Evolutionary conservation across 371 early-diverging fungal genomes (phyloP).

Genomic region (Synchytrium microbalum): DNA sequence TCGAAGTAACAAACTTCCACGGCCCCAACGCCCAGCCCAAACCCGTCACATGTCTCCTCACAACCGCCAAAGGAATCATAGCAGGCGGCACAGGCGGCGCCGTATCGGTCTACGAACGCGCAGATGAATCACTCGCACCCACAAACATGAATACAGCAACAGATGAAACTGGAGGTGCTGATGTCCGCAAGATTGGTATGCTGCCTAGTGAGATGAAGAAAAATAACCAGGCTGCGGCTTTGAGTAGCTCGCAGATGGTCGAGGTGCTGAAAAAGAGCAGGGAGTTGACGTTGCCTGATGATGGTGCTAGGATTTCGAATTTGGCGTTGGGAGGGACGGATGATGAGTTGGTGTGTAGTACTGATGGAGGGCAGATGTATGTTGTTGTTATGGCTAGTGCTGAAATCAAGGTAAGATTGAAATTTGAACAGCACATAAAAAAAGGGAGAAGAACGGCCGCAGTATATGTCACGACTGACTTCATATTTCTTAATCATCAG

Average conservation of each 20-base stretch:
- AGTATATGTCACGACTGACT: background rate
- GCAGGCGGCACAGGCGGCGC: slow-evolving; percentile 26
- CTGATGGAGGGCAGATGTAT: slow-evolving; percentile 34
- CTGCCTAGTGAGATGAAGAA: background rate
- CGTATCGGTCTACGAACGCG: slow-evolving; percentile 27
- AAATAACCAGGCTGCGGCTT: background rate
- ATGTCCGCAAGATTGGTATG: slow-evolving; percentile 5
- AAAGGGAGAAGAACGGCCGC: slow-evolving; percentile 1
- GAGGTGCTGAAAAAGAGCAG: slow-evolving; percentile 17
- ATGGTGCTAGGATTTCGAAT: slow-evolving; percentile 23
- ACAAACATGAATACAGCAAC: background rate
- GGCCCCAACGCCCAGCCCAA: slow-evolving; percentile 5
- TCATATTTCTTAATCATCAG: slow-evolving; percentile 11
- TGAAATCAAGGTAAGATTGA: slow-evolving; percentile 30
- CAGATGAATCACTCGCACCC: slow-evolving; percentile 19
- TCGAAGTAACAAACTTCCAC: slow-evolving; percentile 18
- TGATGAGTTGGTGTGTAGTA: slow-evolving; percentile 30
- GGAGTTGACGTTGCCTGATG: slow-evolving; percentile 28
- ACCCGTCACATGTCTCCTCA: slow-evolving; percentile 19
- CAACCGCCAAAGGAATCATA: slow-evolving; percentile 34
- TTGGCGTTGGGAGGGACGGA: slow-evolving; percentile 38
- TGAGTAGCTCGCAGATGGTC: background rate
- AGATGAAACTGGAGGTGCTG: slow-evolving; percentile 4
- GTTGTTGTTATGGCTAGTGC: slow-evolving; percentile 21
- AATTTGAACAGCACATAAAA: background rate